Conservation (phyloP, 129 eudicot species). For the Flaveria trinervia region DNA sequence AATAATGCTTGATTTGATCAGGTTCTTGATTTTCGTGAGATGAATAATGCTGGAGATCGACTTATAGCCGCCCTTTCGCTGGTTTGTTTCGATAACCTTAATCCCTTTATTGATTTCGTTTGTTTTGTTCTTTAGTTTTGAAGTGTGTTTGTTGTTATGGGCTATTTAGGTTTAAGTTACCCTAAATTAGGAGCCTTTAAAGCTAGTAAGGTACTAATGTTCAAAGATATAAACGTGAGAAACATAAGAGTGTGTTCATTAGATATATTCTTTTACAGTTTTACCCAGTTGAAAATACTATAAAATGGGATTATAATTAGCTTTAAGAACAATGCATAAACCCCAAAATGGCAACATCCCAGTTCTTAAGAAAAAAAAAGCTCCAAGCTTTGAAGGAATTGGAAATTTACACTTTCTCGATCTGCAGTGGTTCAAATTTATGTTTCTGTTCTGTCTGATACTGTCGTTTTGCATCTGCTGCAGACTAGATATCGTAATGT, state of each 20-base stretch:
- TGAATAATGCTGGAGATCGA: constrained; percentile 76
- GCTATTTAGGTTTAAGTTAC: constrained; percentile 7
- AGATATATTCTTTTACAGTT: neutral
- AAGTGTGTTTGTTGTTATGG: neutral
- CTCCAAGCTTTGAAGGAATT: neutral
- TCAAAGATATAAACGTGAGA: too few relatives aligned
- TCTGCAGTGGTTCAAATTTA: neutral
- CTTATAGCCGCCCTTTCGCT: constrained; percentile 84
- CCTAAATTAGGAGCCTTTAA: too few relatives aligned
- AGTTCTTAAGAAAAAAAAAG: neutral
- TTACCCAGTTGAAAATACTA: neutral
- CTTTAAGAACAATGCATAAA: neutral
- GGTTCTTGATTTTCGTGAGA: constrained; percentile 91
- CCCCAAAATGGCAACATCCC: neutral
- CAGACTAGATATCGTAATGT: constrained; percentile 82
- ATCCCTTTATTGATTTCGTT: constrained; percentile 1
- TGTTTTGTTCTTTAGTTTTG: neutral
- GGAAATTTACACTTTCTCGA: neutral
- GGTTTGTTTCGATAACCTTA: constrained; percentile 45
- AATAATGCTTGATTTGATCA: constrained; percentile 21
- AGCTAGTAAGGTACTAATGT: too few relatives aligned
- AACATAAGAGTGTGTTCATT: neutral
- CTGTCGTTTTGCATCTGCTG: constrained; percentile 27
- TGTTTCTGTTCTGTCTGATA: constrained; percentile 3
- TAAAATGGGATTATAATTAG: neutral